These are phyloP conservation scores for Aspergillus awamori DNA, from an alignment of 2,329 filamentous ascomycete genomes.

Conservation along the genomic window DNA sequence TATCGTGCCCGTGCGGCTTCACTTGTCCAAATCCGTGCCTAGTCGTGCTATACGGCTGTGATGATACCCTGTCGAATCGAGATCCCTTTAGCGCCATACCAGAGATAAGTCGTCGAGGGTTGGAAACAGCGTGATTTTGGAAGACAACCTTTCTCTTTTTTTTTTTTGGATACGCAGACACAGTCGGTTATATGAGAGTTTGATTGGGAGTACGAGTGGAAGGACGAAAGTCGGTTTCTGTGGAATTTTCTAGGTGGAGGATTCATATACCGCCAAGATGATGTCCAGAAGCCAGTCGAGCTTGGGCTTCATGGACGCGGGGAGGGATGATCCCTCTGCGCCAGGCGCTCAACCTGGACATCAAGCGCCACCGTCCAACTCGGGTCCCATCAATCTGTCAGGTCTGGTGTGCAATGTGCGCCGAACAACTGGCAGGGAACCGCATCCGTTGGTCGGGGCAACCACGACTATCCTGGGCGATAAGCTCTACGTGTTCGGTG, in stretches of 20 bases:
- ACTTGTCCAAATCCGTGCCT: constrained; percentile 2
- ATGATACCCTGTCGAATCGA: constrained; percentile 21
- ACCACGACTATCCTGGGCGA: constrained; percentile 95
- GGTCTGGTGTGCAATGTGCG: constrained; percentile 71
- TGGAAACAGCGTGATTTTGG: constrained; percentile 1
- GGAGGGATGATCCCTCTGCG: constrained; percentile 34
- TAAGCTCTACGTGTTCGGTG: constrained; percentile 95
- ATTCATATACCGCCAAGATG: constrained; percentile 25
- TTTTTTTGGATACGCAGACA: not conserved
- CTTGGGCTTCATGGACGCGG: constrained; percentile 37
- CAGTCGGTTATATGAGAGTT: not conserved
- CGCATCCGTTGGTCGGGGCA: constrained; percentile 87
- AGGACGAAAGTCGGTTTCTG: not conserved
- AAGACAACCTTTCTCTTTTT: not conserved
- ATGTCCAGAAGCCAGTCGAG: constrained; percentile 46
- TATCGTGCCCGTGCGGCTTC: not conserved
- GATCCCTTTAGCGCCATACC: constrained; percentile 16
- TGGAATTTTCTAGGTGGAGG: not conserved
- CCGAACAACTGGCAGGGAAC: constrained; percentile 86
- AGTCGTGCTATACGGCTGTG: constrained; percentile 13
- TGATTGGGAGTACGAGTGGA: not conserved
- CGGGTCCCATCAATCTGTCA: constrained; percentile 63
- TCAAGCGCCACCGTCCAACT: constrained; percentile 30
- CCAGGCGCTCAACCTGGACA: constrained; percentile 35
- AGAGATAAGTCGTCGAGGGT: constrained; percentile 16